These are phyloP conservation scores for Rhodomyrtus psidioides DNA, from an alignment of 441 rosid species.

Conservation along the genomic window DNA sequence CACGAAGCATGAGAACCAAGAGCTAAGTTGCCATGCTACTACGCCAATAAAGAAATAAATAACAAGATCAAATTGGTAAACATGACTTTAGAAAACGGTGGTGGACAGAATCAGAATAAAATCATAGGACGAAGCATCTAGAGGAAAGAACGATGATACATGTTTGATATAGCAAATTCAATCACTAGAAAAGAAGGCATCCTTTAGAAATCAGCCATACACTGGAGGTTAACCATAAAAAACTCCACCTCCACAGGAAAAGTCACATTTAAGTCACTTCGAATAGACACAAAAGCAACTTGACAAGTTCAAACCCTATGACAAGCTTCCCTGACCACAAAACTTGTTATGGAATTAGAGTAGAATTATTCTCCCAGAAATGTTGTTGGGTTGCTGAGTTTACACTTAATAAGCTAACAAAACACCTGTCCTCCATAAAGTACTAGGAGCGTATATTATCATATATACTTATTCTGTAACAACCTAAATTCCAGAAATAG, in stretches of 20 bases:
- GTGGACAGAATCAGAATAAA: neutral
- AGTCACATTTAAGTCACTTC: neutral
- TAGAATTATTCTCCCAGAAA: neutral
- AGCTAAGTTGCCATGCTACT: neutral
- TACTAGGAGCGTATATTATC: too few species aligned
- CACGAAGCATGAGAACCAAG: too few species aligned
- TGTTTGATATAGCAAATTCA: neutral
- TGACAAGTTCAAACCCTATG: neutral
- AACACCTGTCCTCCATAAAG: too few species aligned
- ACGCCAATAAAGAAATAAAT: neutral
- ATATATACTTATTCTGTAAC: too few species aligned
- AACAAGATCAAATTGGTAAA: neutral
- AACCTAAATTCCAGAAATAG: too few species aligned
- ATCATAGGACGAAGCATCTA: neutral
- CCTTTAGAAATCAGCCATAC: neutral
- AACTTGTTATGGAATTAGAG: neutral
- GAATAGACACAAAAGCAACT: neutral
- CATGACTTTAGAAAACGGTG: neutral
- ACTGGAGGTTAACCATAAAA: neutral
- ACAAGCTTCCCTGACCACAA: neutral
- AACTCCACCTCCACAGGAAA: neutral
- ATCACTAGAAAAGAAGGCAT: neutral
- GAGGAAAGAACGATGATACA: neutral
- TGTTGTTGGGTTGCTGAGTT: neutral
- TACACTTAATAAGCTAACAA: too few species aligned